Conservation (phyloP, 139 green algal genomes). For the Axilococcus clingmanii region DNA sequence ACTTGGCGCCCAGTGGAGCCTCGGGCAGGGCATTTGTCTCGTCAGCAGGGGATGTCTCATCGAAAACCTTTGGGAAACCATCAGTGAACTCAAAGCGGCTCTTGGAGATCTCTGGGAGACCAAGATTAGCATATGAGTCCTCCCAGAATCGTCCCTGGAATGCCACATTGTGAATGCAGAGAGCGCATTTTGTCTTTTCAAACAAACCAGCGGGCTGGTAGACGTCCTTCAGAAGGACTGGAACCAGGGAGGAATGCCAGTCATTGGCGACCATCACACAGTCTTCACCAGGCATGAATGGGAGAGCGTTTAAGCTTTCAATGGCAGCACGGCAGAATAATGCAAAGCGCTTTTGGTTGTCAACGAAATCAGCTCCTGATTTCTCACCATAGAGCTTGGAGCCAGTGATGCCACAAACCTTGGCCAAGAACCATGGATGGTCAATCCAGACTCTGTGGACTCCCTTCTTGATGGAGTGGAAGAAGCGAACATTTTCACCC, state of each 20-base stretch:
- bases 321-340: conserved; percentile 90
- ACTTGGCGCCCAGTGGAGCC: conserved; percentile 20
- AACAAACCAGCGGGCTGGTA: conserved; percentile 74
- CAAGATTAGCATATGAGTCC: conserved; percentile 62
- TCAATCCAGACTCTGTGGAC: conserved; percentile 97
- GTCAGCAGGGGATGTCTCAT: conserved; percentile 34
- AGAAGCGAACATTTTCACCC: conserved; percentile 88
- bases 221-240: conserved; percentile 82
- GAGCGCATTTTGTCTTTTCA: conserved; percentile 61
- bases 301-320: conserved; percentile 55
- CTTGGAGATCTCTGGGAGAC: conserved; percentile 47
- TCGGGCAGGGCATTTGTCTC: conserved; percentile 18
- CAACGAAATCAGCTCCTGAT: conserved; percentile 82
- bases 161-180: conserved; percentile 96
- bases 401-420: conserved; percentile 92
- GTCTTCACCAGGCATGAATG: conserved; percentile 86
- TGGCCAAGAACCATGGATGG: conserved; percentile 89
- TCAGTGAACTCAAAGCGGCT: conserved; percentile 76
- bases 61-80: conserved; percentile 71
- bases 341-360: conserved; percentile 95
- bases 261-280: conserved; percentile 92
- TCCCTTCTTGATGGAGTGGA: conserved; percentile 92
- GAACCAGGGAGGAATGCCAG: conserved; percentile 70
- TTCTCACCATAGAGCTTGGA: conserved; percentile 91
- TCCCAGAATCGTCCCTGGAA: conserved; percentile 77